Conservation (phyloP, 2,329 filamentous ascomycete species). For the Aureobasidium sp. region DNA sequence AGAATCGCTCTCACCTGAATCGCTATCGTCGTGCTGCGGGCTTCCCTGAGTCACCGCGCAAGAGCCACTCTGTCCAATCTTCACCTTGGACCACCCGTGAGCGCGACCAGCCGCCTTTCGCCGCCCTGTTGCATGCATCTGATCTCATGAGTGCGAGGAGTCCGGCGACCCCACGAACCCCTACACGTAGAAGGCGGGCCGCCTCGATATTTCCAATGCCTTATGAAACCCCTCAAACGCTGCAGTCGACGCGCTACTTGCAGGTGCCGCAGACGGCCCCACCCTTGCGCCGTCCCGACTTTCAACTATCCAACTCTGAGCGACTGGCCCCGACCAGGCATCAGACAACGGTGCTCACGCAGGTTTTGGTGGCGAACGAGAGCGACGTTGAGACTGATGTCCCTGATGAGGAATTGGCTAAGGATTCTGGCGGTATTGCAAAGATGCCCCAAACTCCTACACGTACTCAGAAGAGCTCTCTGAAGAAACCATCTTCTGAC, state of each 20-base stretch:
- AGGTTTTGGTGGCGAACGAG: conserved; percentile 45
- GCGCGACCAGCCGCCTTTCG: conserved; percentile 48
- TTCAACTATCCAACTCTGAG: background rate
- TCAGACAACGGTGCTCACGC: background rate
- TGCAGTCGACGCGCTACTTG: conserved; percentile 23
- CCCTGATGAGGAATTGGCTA: conserved; percentile 51
- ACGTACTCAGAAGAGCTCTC: background rate
- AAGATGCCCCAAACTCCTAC: background rate
- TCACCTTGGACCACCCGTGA: conserved; percentile 33
- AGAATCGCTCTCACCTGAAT: conserved; percentile 83
- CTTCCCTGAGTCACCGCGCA: conserved; percentile 42
- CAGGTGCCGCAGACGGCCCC: conserved; percentile 18
- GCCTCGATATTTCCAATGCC: conserved; percentile 22
- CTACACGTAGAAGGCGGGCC: conserved; percentile 49
- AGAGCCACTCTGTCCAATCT: conserved; percentile 15
- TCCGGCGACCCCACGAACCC: conserved; percentile 40
- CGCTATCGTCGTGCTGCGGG: conserved; percentile 58
- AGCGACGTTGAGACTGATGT: conserved; percentile 52
- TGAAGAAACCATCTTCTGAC: background rate
- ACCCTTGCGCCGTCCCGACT: conserved; percentile 1
- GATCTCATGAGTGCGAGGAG: conserved; percentile 74
- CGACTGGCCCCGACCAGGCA: background rate
- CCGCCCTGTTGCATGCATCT: conserved; percentile 64
- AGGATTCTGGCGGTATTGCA: conserved; percentile 25
- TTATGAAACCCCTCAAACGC: conserved; percentile 30